These are phyloP conservation scores for Periconia sp. DNA, from an alignment of 2,329 filamentous ascomycete species.

Conservation along the genomic window DNA sequence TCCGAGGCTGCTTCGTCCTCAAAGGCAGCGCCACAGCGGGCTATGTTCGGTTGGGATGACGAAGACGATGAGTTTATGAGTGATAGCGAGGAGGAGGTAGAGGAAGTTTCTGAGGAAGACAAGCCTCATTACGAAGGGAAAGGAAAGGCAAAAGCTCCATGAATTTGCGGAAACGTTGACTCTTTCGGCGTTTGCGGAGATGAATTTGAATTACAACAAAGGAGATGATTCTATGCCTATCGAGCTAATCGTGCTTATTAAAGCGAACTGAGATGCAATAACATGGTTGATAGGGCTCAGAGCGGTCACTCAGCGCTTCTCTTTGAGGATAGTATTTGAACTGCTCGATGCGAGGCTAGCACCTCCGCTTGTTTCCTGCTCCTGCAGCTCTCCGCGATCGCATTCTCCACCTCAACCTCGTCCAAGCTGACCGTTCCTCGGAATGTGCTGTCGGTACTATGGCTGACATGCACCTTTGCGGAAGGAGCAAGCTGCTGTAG, in stretches of 20 bases:
- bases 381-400: conserved; percentile 1
- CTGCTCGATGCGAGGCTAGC: conserved; percentile 1
- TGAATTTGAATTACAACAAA: not conserved
- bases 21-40: conserved; percentile 44
- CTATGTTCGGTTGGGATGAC: conserved; percentile 80
- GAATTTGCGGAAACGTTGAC: conserved; percentile 7
- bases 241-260: too few relatives aligned
- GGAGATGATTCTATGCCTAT: too few relatives aligned
- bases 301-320: conserved; percentile 1
- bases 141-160: conserved; percentile 52
- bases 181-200: too few relatives aligned
- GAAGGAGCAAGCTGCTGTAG: conserved; percentile 3
- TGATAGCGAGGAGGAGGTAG: conserved; percentile 55
- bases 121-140: conserved; percentile 45
- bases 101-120: conserved; percentile 43
- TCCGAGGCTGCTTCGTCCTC: conserved; percentile 31
- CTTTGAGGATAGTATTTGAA: not conserved
- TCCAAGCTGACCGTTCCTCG: not conserved
- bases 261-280: not conserved
- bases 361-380: conserved; percentile 2
- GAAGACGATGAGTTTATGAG: conserved; percentile 63
- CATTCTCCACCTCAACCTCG: conserved; percentile 1
- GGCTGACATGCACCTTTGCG: not conserved
- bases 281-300: not conserved
- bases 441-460: not conserved